Conservation (phyloP, 257 asterid species). For the Ballota nigra region DNA sequence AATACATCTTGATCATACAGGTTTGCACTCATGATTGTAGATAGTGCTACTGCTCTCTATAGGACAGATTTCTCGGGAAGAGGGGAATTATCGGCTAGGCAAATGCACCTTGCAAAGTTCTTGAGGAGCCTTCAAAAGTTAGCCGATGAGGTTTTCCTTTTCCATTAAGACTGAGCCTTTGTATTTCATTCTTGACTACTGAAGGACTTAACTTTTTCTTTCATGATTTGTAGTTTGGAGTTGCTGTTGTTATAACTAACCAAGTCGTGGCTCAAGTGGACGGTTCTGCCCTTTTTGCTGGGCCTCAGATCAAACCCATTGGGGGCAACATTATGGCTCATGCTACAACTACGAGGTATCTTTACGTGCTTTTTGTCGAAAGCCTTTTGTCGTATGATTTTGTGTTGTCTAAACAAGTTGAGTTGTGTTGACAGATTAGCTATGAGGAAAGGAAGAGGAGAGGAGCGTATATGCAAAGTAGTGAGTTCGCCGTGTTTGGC, state of each 20-base stretch:
- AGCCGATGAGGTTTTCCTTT: conserved; percentile 94
- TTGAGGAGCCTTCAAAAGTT: conserved; percentile 94
- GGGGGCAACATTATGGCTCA: conserved; percentile 99
- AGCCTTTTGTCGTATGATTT: neutral
- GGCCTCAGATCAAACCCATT: conserved; percentile 90
- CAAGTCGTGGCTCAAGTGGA: conserved; percentile 99
- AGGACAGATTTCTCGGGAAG: conserved; percentile 97
- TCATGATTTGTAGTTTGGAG: conserved; percentile 60
- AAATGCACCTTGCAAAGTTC: conserved; percentile 98
- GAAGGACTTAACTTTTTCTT: neutral
- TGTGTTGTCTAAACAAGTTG: neutral
- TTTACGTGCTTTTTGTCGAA: neutral
- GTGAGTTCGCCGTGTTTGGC: conserved; percentile 92
- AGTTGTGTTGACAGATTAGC: conserved; percentile 54
- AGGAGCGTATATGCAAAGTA: conserved; percentile 93
- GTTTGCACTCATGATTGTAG: conserved; percentile 94
- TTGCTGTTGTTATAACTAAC: conserved; percentile 92
- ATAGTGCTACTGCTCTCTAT: conserved; percentile 95
- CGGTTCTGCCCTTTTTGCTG: conserved; percentile 85
- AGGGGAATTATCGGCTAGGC: conserved; percentile 93
- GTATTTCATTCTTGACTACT: neutral
- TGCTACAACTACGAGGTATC: conserved; percentile 89
- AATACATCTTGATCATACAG: conserved; percentile 39
- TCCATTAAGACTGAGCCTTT: too few species aligned
- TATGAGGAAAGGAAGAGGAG: conserved; percentile 88